Evolutionary conservation across 768 basidiomycete genomes (phyloP).

Genomic region (Porphyrellus cyaneotinctus): DNA sequence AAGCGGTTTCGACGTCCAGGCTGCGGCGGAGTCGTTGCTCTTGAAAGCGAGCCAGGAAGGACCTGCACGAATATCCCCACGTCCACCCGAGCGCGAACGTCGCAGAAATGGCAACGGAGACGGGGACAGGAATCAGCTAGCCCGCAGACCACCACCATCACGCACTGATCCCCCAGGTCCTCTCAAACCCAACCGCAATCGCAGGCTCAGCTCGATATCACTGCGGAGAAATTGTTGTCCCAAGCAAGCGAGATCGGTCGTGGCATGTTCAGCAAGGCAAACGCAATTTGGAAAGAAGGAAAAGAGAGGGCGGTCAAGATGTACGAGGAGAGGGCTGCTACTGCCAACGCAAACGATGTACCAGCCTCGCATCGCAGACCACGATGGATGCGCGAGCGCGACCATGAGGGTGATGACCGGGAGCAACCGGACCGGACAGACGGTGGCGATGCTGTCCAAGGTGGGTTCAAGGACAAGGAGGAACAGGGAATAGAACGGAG

Average conservation of each 20-base stretch:
- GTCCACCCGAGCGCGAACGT: conserved; percentile 11
- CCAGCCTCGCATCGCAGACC: conserved; percentile 39
- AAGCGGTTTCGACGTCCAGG: conserved; percentile 63
- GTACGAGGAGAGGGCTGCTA: conserved; percentile 68
- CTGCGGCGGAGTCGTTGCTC: conserved; percentile 69
- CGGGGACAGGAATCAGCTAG: not conserved
- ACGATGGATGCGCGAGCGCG: conserved; percentile 62
- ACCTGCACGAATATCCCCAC: conserved; percentile 1
- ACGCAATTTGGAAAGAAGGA: conserved; percentile 80
- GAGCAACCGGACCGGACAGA: conserved; percentile 18
- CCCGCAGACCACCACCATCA: conserved; percentile 4
- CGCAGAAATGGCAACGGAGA: conserved; percentile 4
- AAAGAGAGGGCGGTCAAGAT: conserved; percentile 75
- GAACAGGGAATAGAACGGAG: conserved; percentile 14
- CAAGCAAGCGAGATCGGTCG: conserved; percentile 87
- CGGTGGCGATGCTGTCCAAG: conserved; percentile 17
- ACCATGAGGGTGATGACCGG: conserved; percentile 11
- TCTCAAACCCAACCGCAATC: conserved; percentile 4
- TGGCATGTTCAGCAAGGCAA: conserved; percentile 78
- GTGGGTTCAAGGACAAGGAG: conserved; percentile 38
- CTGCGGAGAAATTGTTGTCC: conserved; percentile 74
- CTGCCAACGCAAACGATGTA: conserved; percentile 13
- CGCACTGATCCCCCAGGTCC: conserved; percentile 1
- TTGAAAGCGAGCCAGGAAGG: conserved; percentile 29
- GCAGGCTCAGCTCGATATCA: conserved; percentile 43